Evolutionary conservation across 495 filamentous ascomycete genomes (phyloP).

Genomic region (Penicillium antarcticum): DNA sequence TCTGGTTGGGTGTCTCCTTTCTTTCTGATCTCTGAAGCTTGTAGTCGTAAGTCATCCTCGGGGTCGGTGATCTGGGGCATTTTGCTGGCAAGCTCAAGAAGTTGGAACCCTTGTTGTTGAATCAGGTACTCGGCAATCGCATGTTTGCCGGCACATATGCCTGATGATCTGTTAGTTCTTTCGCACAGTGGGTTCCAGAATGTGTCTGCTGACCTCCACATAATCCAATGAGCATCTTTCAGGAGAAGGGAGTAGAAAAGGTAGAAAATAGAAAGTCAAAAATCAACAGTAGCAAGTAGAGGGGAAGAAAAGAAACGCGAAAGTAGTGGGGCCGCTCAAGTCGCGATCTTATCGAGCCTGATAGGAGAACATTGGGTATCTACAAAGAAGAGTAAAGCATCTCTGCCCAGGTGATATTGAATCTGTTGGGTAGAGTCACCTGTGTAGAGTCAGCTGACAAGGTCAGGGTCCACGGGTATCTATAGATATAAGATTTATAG

Average conservation of each 20-base stretch:
- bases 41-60: constrained; percentile 29
- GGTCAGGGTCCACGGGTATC: too few relatives aligned
- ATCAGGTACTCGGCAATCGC: constrained; percentile 82
- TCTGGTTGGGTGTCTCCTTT: constrained; percentile 21
- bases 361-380: constrained; percentile 1
- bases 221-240: constrained; percentile 81
- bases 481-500: neutral
- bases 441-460: neutral
- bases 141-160: constrained; percentile 86
- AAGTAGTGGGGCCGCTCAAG: constrained; percentile 2
- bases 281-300: neutral
- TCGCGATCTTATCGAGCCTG: constrained; percentile 6
- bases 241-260: neutral
- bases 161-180: constrained; percentile 42
- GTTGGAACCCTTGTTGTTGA: constrained; percentile 68
- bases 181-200: neutral
- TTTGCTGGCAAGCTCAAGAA: constrained; percentile 30
- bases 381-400: too few relatives aligned
- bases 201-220: constrained; percentile 68
- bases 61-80: constrained; percentile 18
- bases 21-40: constrained; percentile 22
- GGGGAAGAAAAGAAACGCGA: neutral
- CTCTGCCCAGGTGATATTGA: too few relatives aligned
- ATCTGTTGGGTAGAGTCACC: neutral
- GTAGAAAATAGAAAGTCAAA: neutral